phyloP scores from a whole-genome alignment of 176 grass and related monocot genomes.

The Secale cereale region DNA sequence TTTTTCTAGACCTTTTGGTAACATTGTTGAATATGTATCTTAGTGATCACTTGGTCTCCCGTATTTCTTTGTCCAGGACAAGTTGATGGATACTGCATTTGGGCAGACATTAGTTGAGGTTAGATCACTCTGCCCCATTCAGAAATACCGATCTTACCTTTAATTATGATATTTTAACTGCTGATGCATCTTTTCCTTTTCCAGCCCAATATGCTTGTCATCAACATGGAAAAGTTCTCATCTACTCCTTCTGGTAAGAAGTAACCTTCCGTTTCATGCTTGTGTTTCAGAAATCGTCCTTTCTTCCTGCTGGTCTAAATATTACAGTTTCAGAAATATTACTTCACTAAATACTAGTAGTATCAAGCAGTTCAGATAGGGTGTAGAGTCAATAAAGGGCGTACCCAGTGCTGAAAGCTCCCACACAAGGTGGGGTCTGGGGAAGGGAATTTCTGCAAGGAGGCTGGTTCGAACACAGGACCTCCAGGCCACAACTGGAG shows the following conservation, averaged over 20 bases:
- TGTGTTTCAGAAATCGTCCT: constrained; percentile 19
- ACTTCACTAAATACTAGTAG: background rate
- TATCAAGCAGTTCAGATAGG: background rate
- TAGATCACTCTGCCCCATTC: constrained; percentile 21
- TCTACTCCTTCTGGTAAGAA: constrained; percentile 70
- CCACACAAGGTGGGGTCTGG: too few relatives aligned
- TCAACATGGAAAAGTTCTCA: constrained; percentile 87
- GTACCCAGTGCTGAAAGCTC: too few relatives aligned
- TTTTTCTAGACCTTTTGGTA: background rate
- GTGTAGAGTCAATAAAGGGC: background rate
- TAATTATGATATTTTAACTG: constrained; percentile 26
- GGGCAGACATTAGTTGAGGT: constrained; percentile 97
- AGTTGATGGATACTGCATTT: constrained; percentile 90
- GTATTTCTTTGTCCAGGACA: constrained; percentile 62
- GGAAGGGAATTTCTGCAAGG: too few relatives aligned
- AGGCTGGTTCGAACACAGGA: too few relatives aligned
- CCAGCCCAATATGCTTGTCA: constrained; percentile 95
- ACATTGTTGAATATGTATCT: background rate
- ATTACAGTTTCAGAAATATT: constrained; percentile 2
- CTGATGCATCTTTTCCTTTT: constrained; percentile 28
- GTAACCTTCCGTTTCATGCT: constrained; percentile 12
- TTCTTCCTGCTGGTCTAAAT: background rate
- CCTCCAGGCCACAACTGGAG: too few relatives aligned
- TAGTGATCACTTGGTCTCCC: constrained; percentile 16
- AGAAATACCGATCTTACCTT: constrained; percentile 3